A percentile compares a stretch with the other conserved stretches of the same genome.
These are phyloP conservation scores for Pyracantha coccinea DNA, from an alignment of 331 rosid species.

Conservation along the genomic window DNA sequence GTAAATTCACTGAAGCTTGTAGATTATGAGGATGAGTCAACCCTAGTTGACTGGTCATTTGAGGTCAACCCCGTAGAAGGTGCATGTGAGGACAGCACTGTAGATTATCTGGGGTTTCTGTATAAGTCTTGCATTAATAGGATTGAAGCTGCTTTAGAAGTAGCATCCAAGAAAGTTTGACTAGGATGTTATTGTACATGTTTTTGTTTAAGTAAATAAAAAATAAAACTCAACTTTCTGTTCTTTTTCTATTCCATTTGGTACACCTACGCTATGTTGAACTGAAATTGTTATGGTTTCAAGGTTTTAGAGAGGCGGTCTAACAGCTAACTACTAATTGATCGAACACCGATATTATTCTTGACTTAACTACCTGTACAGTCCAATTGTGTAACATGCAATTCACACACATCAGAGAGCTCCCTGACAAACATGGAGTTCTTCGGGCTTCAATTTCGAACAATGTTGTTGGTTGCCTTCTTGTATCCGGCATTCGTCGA, in stretches of 20 bases:
- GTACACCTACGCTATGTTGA: not conserved
- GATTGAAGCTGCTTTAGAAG: slow-evolving; percentile 51
- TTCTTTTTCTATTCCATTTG: not conserved
- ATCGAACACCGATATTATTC: no score
- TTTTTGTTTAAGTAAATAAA: not conserved
- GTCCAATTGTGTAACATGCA: no score
- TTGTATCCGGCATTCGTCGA: slow-evolving; percentile 31
- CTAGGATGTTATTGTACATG: not conserved
- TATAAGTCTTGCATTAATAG: slow-evolving; percentile 67
- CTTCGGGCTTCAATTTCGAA: slow-evolving; percentile 23
- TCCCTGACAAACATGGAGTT: slow-evolving; percentile 30
- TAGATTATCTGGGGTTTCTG: slow-evolving; percentile 63
- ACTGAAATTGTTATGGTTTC: not conserved
- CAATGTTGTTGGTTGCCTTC: slow-evolving; percentile 27
- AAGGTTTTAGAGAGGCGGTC: no score
- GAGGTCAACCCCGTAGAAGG: slow-evolving; percentile 50
- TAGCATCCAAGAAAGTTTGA: slow-evolving; percentile 24
- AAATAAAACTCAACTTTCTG: not conserved
- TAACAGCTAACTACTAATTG: no score
- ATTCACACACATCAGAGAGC: not conserved
- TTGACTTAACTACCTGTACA: no score
- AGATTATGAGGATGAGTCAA: slow-evolving; percentile 52
- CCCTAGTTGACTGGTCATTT: slow-evolving; percentile 59
- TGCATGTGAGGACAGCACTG: slow-evolving; percentile 37
- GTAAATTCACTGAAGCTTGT: slow-evolving; percentile 48